A percentile compares a stretch with the other conserved stretches of the same genome.
Evolutionary conservation across 352 stramenopile species (phyloP).

Genomic region (Elongisporangium prolatum): DNA sequence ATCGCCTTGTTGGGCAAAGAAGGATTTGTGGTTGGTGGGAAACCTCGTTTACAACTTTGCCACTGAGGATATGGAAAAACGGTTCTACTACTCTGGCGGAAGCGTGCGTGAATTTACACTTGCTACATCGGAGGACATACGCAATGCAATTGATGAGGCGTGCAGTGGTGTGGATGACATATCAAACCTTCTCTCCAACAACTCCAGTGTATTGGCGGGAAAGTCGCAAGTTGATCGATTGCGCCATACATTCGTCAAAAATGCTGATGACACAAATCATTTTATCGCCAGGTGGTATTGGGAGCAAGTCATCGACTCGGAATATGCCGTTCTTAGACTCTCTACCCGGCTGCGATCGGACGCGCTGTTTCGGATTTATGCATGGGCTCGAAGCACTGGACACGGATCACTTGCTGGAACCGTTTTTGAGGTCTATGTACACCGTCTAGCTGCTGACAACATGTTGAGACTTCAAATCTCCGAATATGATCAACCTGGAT

Average conservation of each 20-base stretch:
- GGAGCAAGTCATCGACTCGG: too few species aligned
- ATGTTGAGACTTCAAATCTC: too few species aligned
- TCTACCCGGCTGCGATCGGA: too few species aligned
- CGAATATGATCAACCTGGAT: too few species aligned
- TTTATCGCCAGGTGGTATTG: not conserved
- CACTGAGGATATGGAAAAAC: not conserved
- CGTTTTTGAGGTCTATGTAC: too few species aligned
- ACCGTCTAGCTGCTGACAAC: too few species aligned
- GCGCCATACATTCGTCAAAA: not conserved
- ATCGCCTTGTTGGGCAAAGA: not conserved
- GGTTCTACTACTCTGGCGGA: constrained; percentile 4
- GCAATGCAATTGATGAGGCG: not conserved
- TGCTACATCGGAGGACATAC: not conserved
- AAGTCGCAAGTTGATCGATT: not conserved
- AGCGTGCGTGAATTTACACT: constrained; percentile 2
- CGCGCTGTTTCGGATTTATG: too few species aligned
- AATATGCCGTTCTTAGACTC: too few species aligned
- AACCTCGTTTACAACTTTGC: not conserved
- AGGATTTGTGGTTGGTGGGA: not conserved
- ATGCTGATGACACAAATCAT: not conserved
- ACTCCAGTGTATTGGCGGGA: not conserved
- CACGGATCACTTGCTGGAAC: too few species aligned
- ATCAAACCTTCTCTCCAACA: not conserved
- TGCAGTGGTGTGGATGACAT: too few species aligned
- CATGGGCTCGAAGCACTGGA: too few species aligned